A percentile compares a stretch with the other conserved stretches of the same genome.
Evolutionary conservation across 306 rosid genomes (phyloP).

Genomic region (Erythrophleum fordii): DNA sequence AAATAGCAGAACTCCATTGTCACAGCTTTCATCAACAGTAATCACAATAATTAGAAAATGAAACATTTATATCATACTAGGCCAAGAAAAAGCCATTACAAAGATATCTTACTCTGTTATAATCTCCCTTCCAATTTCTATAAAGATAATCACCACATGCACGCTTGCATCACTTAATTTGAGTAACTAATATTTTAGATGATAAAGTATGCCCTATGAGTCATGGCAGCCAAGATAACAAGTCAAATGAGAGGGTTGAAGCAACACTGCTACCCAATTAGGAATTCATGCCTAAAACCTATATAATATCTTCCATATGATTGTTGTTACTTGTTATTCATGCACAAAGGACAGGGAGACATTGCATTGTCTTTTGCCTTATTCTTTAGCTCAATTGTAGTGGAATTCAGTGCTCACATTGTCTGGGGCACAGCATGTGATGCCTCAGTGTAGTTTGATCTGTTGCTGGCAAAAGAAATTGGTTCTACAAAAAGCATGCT

Average conservation of each 20-base stretch:
- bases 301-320: constrained; percentile 26
- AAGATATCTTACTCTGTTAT: constrained; percentile 8
- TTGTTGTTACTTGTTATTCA: not conserved
- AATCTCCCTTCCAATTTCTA: constrained; percentile 23
- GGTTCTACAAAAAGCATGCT: constrained; percentile 29
- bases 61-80: constrained; percentile 11
- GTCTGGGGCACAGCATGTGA: constrained; percentile 24
- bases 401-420: constrained; percentile 24
- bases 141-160: constrained; percentile 10
- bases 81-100: not conserved
- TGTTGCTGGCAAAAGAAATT: constrained; percentile 30
- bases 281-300: constrained; percentile 15
- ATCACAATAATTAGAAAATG: constrained; percentile 22
- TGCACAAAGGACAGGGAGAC: constrained; percentile 35
- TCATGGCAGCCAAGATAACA: constrained; percentile 22
- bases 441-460: constrained; percentile 29
- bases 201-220: not conserved
- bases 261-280: constrained; percentile 18
- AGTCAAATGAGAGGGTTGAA: constrained; percentile 2
- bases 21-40: constrained; percentile 32
- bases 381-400: constrained; percentile 23
- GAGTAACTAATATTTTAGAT: constrained; percentile 10
- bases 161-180: constrained; percentile 16
- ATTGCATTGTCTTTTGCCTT: constrained; percentile 14
- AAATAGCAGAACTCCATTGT: constrained; percentile 20